phyloP scores from a whole-genome alignment of 305 asterid genomes.

The Fraxinus sp. region DNA sequence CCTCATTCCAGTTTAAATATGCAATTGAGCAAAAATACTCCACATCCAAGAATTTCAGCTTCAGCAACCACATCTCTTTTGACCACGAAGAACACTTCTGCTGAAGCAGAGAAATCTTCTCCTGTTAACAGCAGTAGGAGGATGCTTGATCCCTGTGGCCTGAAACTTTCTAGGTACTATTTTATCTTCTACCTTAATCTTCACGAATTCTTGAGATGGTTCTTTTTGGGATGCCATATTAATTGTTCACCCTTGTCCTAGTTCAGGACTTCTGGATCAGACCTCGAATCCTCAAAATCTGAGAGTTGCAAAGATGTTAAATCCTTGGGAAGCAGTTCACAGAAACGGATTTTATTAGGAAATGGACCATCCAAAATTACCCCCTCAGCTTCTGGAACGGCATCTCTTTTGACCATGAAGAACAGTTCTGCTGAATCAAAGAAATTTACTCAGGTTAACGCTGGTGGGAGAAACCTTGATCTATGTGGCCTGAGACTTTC shows the following conservation, averaged over 20 bases:
- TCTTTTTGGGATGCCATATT: slow-evolving; percentile 14
- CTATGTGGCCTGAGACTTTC: slow-evolving; percentile 44
- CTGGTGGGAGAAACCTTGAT: slow-evolving; percentile 38
- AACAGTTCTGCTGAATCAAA: slow-evolving; percentile 28
- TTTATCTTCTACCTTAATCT: slow-evolving; percentile 8
- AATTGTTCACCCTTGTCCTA: slow-evolving; percentile 21
- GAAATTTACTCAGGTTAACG: slow-evolving; percentile 39
- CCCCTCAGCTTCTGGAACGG: slow-evolving; percentile 18
- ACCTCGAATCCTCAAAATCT: slow-evolving; percentile 38
- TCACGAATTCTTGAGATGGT: slow-evolving; percentile 17
- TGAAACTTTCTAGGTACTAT: slow-evolving; percentile 52
- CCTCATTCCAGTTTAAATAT: slow-evolving; percentile 34
- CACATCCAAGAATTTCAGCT: slow-evolving; percentile 32
- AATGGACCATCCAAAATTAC: slow-evolving; percentile 29
- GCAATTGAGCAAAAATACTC: slow-evolving; percentile 39
- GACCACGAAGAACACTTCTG: slow-evolving; percentile 31
- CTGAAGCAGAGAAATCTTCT: slow-evolving; percentile 31
- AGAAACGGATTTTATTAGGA: slow-evolving; percentile 31
- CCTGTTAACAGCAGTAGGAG: slow-evolving; percentile 39
- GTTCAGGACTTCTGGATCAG: slow-evolving; percentile 44
- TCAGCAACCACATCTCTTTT: slow-evolving; percentile 30
- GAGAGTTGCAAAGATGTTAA: slow-evolving; percentile 36
- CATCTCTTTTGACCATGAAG: slow-evolving; percentile 38
- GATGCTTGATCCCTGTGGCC: slow-evolving; percentile 38
- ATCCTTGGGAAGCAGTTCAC: slow-evolving; percentile 34